Conservation (phyloP, 2,329 filamentous ascomycete species). For the Cadophora luteo-olivacea region DNA sequence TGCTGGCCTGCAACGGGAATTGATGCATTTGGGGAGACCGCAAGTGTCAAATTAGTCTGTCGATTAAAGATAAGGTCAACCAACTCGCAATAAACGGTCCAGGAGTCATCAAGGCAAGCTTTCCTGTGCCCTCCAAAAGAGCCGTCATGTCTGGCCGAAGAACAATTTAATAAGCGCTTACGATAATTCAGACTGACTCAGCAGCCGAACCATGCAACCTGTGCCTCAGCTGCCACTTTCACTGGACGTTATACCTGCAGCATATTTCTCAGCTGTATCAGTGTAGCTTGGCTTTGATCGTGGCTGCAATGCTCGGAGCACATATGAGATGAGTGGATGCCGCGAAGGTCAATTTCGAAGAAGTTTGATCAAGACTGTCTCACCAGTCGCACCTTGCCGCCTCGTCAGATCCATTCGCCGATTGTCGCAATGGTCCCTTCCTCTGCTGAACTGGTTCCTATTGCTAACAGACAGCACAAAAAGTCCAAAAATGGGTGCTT, state of each 20-base stretch:
- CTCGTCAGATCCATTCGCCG: too few species aligned
- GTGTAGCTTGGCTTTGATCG: not conserved
- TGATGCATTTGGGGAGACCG: too few species aligned
- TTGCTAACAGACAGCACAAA: constrained; percentile 19
- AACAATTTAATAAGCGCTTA: not conserved
- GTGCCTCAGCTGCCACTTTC: not conserved
- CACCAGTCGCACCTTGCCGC: not conserved
- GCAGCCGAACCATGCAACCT: not conserved
- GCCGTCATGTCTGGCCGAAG: not conserved
- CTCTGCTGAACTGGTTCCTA: not conserved
- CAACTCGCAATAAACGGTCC: too few species aligned
- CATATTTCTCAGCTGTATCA: not conserved
- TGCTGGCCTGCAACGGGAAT: too few species aligned
- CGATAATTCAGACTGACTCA: not conserved
- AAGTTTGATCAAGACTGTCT: not conserved
- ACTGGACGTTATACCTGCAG: not conserved
- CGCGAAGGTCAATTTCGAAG: not conserved
- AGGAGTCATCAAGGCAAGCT: not conserved
- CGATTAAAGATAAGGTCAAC: too few species aligned
- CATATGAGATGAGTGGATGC: not conserved
- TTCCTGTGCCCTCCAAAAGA: not conserved
- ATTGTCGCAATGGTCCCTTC: too few species aligned
- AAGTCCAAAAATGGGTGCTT: constrained; percentile 22
- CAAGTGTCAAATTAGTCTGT: too few species aligned
- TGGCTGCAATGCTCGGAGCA: not conserved